phyloP scores from a whole-genome alignment of 2,329 filamentous ascomycete genomes.

The Fusarium sororula region DNA sequence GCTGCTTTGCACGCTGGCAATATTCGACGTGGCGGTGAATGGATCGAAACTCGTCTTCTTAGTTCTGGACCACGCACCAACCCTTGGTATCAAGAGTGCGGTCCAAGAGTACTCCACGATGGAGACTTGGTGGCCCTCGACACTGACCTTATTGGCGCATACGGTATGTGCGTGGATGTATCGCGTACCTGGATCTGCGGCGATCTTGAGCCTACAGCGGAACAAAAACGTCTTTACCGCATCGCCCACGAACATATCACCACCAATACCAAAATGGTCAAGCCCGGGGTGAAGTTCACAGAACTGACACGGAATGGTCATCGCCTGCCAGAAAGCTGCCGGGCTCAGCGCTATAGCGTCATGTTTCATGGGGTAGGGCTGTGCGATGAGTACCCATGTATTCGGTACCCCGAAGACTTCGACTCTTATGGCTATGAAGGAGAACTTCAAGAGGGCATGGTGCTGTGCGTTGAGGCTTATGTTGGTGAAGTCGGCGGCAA shows the following conservation, averaged over 20 bases:
- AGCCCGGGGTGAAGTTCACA: background rate
- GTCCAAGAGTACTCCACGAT: rapidly evolving
- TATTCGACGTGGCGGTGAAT: background rate
- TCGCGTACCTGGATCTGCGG: background rate
- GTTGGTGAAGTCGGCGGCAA: background rate
- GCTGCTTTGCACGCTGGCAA: background rate
- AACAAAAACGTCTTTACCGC: background rate
- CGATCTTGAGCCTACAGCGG: rapidly evolving
- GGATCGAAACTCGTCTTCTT: background rate
- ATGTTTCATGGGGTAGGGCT: background rate
- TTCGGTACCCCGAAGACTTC: background rate
- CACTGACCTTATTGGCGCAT: background rate
- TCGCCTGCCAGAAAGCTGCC: background rate
- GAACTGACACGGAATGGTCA: background rate
- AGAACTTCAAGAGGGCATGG: background rate
- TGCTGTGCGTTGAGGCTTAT: background rate
- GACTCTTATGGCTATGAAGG: background rate
- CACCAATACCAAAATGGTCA: background rate
- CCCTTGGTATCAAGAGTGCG: background rate
- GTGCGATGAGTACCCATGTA: background rate
- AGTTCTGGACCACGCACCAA: background rate
- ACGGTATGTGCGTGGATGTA: background rate
- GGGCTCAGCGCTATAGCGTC: background rate
- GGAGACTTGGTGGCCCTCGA: background rate
- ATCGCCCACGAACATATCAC: background rate